Percentiles rank a stretch among this genome's conserved stretches.
These are phyloP conservation scores for Allium cepa DNA, from an alignment of 106 monocot species.

Conservation along the genomic window DNA sequence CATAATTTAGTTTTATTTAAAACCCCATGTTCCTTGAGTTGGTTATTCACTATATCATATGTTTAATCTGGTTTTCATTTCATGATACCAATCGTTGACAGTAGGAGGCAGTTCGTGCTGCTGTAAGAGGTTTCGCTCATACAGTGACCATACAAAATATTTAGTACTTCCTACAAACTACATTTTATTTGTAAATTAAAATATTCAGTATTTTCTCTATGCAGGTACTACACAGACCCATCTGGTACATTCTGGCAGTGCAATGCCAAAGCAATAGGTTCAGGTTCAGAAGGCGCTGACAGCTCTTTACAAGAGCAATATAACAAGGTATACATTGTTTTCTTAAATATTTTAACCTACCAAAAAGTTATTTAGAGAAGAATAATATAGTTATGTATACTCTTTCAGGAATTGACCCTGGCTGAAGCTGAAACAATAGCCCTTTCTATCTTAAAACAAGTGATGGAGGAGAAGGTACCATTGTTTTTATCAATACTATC, in stretches of 20 bases:
- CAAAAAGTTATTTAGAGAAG: neutral
- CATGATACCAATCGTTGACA: no score
- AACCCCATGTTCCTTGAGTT: no score
- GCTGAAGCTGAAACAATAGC: slow-evolving; percentile 92
- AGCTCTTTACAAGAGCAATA: slow-evolving; percentile 86
- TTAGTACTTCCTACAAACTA: no score
- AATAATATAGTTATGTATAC: neutral
- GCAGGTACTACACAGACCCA: slow-evolving; percentile 81
- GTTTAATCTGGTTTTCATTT: no score
- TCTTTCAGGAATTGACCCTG: slow-evolving; percentile 70
- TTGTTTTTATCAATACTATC: no score
- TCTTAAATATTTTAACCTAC: neutral
- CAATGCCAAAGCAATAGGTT: slow-evolving; percentile 91
- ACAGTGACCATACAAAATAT: no score
- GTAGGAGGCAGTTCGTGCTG: no score
- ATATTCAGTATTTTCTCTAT: neutral
- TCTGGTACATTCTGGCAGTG: slow-evolving; percentile 97
- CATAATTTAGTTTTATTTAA: no score
- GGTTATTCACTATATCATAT: no score
- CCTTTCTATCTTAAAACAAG: slow-evolving; percentile 93
- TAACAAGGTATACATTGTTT: slow-evolving; percentile 47
- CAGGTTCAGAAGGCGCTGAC: slow-evolving; percentile 93
- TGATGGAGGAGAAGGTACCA: slow-evolving; percentile 95
- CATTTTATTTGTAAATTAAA: no score
- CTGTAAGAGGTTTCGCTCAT: no score